Evolutionary conservation across 495 filamentous ascomycete species (phyloP).

Genomic region (Xylaria grammica): DNA sequence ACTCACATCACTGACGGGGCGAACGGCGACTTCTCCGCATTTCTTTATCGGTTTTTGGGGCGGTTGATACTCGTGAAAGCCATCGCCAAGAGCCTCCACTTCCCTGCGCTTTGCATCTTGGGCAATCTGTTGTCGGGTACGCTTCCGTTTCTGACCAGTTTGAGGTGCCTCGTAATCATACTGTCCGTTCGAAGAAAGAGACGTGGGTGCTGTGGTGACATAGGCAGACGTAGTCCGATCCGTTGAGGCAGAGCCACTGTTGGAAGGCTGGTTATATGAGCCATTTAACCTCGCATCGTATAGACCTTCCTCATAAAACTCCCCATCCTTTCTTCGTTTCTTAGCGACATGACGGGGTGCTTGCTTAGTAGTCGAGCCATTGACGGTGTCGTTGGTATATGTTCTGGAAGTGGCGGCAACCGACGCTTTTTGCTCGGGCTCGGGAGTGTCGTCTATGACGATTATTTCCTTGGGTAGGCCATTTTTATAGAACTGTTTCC

Average conservation of each 20-base stretch:
- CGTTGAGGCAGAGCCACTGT: slow-evolving; percentile 74
- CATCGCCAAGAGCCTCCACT: slow-evolving; percentile 68
- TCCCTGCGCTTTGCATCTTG: slow-evolving; percentile 82
- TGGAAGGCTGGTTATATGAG: slow-evolving; percentile 70
- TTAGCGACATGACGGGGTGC: slow-evolving; percentile 48
- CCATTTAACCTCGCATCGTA: slow-evolving; percentile 72
- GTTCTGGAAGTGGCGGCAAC: slow-evolving; percentile 35
- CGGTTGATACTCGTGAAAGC: slow-evolving; percentile 78
- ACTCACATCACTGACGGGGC: slow-evolving; percentile 83
- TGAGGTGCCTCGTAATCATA: slow-evolving; percentile 58
- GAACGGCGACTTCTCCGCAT: slow-evolving; percentile 86
- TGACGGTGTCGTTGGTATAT: slow-evolving; percentile 37
- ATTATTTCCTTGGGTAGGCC: slow-evolving; percentile 93
- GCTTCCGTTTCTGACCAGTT: slow-evolving; percentile 82
- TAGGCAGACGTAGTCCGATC: slow-evolving; percentile 84
- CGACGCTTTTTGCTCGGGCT: slow-evolving; percentile 53
- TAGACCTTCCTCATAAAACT: slow-evolving; percentile 42
- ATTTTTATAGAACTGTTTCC: slow-evolving; percentile 90
- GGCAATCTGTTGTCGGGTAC: slow-evolving; percentile 76
- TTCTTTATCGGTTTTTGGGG: slow-evolving; percentile 90
- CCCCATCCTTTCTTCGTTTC: slow-evolving; percentile 55
- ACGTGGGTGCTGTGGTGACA: slow-evolving; percentile 89
- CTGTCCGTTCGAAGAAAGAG: slow-evolving; percentile 70
- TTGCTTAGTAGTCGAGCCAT: slow-evolving; percentile 25
- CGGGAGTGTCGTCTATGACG: slow-evolving; percentile 90